Base-by-base conservation (phyloP, 2,329 filamentous ascomycete genomes). In the Amesomyces nigricolor region DNA sequence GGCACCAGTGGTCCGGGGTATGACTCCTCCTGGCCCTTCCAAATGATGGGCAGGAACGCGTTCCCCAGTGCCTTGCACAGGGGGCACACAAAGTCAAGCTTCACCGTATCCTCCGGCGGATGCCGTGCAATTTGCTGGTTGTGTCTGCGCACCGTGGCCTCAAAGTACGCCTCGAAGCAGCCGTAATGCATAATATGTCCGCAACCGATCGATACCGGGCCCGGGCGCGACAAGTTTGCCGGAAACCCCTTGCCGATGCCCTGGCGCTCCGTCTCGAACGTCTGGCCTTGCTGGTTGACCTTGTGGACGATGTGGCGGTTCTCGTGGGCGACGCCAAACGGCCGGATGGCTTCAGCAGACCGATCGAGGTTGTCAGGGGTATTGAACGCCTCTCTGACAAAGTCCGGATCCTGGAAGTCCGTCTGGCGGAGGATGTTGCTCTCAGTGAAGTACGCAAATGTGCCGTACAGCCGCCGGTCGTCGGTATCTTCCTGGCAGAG, bases 131-230 rank as follows among this genome's bases (percentile, higher is more conserved):
- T 96, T 69, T 99, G 94, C 65, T 94, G 89, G 17, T 82, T 82
- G 67, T 99, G 95, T 39, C 94, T 83, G 58, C 91, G 81, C 51
- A 86, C 79, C 0, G 90, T 95, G 4, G 92, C 90, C 45, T 88
- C 83, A 61, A 89, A 87, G 67, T 97, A 99, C 40, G 88, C 82
- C 65, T 96, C 91, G 67, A 99, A 99, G 72, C 94, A 99, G 63
- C 82, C 85, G 69, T 89, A 97, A 70, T 99, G 94, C 94, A 99
- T 99, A 66, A 99, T 95, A 70, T 99, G 94, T 2, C 94, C 94
- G 70, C 94, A 99, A 9, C 92, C 90, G 37, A 88, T 89, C 10
- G 91, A 89, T 1, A 97, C 87, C 0, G 92, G 88, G 0, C 91
- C 94, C 16, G 81, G 77, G 29, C 80, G 78, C 35, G 83, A 83